These are phyloP conservation scores for Neurospora discreta DNA, from an alignment of 495 filamentous ascomycete species.

Conservation along the genomic window DNA sequence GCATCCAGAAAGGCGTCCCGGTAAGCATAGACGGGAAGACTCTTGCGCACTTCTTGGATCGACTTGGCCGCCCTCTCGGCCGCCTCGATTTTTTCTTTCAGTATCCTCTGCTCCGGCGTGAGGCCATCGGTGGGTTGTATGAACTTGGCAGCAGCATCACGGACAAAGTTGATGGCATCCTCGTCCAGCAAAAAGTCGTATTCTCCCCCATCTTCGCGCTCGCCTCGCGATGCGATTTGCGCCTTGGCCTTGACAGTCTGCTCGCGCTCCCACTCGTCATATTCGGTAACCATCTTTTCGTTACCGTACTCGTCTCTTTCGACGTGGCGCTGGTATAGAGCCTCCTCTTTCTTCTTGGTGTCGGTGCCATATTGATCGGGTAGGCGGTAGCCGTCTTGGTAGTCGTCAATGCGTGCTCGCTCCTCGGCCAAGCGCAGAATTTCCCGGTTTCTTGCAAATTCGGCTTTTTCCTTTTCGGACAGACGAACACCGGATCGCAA, in stretches of 20 bases:
- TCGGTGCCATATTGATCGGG: slow-evolving; percentile 93
- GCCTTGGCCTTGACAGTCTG: slow-evolving; percentile 83
- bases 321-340: slow-evolving; percentile 82
- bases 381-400: slow-evolving; percentile 86
- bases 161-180: slow-evolving; percentile 74
- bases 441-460: slow-evolving; percentile 85
- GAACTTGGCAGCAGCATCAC: slow-evolving; percentile 60
- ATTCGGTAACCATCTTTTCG: slow-evolving; percentile 85
- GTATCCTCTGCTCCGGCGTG: slow-evolving; percentile 64
- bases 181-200: slow-evolving; percentile 96
- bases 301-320: slow-evolving; percentile 80
- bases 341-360: slow-evolving; percentile 79
- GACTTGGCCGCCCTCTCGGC: slow-evolving; percentile 75
- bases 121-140: slow-evolving; percentile 40
- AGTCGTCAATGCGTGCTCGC: slow-evolving; percentile 76
- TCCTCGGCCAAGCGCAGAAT: slow-evolving; percentile 81
- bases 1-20: slow-evolving; percentile 60
- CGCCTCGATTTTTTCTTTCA: slow-evolving; percentile 71
- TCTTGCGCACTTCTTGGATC: slow-evolving; percentile 88
- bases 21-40: slow-evolving; percentile 81
- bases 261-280: slow-evolving; percentile 92
- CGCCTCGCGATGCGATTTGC: slow-evolving; percentile 56
- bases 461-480: slow-evolving; percentile 69
- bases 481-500: slow-evolving; percentile 65
- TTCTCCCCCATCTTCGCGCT: slow-evolving; percentile 71